These are phyloP conservation scores for Russula compacta DNA, from an alignment of 768 basidiomycete genomes.

Conservation along the genomic window DNA sequence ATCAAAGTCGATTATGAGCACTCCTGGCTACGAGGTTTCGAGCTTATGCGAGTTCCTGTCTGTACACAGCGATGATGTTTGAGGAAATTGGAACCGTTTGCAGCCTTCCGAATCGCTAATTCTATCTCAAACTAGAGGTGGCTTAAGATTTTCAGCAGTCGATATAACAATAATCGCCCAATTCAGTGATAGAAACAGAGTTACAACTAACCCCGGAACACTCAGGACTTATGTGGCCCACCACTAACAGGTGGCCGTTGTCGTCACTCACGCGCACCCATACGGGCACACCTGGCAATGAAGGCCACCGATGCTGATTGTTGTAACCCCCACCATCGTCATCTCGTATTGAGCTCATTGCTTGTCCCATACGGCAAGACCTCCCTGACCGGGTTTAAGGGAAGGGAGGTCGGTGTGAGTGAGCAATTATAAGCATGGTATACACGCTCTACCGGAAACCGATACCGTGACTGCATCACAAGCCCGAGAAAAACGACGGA, in stretches of 20 bases:
- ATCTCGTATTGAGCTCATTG: not conserved
- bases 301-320: too few relatives aligned
- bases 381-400: too few relatives aligned
- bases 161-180: too few relatives aligned
- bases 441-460: not conserved
- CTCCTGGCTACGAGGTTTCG: not conserved
- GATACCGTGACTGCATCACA: slow-evolving; percentile 33
- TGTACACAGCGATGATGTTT: not conserved
- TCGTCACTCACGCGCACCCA: not conserved
- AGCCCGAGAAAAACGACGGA: slow-evolving; percentile 56
- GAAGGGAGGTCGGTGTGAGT: not conserved
- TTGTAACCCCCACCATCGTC: too few relatives aligned
- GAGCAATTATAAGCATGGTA: not conserved
- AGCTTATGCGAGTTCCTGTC: not conserved
- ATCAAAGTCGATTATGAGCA: not conserved
- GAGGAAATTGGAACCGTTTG: not conserved
- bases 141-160: not conserved
- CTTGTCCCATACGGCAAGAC: not conserved
- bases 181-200: not conserved
- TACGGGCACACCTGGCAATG: not conserved
- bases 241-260: not conserved
- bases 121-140: not conserved
- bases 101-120: not conserved
- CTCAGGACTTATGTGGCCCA: not conserved
- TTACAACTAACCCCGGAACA: too few relatives aligned